phyloP scores from a whole-genome alignment of 164 flowering plant genomes.

The Nymphaea colorata region DNA sequence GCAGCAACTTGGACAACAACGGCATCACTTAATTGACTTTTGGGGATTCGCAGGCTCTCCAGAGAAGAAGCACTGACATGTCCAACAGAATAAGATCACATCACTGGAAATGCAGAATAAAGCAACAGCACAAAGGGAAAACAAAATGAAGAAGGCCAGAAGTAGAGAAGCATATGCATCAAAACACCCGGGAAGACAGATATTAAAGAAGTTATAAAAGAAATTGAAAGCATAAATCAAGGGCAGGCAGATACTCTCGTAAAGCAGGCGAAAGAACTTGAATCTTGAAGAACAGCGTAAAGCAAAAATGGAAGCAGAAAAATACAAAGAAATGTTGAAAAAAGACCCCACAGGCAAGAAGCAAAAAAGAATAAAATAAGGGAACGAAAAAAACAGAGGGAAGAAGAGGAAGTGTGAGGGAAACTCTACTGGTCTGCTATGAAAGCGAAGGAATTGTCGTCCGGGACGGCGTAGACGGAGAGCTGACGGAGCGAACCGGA shows the following conservation, averaged over 20 bases:
- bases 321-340: no score
- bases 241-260: neutral
- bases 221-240: no score
- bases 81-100: neutral
- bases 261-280: neutral
- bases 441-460: slow-evolving; percentile 28
- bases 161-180: no score
- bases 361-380: neutral
- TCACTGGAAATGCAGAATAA: no score
- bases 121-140: no score
- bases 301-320: no score
- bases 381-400: neutral
- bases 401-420: neutral
- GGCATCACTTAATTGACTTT: slow-evolving; percentile 45
- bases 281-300: neutral
- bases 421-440: slow-evolving; percentile 57
- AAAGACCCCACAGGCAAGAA: no score
- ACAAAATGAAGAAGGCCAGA: no score
- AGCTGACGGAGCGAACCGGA: slow-evolving; percentile 56
- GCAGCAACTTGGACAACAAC: slow-evolving; percentile 39
- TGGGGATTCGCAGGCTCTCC: slow-evolving; percentile 37
- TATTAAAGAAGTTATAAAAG: no score
- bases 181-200: no score
- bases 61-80: slow-evolving; percentile 10
- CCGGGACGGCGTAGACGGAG: slow-evolving; percentile 27